Evolutionary conservation across 1,284 basidiomycete genomes (phyloP).

Genomic region (Heliocybe sulcata): DNA sequence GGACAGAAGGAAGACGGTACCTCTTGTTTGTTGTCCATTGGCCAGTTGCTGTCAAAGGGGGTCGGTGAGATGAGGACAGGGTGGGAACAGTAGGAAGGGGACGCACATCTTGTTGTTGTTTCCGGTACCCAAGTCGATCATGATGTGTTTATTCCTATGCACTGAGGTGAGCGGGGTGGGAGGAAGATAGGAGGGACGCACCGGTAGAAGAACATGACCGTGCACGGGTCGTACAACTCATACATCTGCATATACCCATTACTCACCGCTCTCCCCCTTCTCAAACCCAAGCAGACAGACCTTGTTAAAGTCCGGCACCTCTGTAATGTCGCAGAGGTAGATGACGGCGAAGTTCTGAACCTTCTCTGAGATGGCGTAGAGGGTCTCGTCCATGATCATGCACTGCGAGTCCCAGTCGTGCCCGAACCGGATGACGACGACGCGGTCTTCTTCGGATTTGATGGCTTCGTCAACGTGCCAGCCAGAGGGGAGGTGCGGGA

Average conservation of each 20-base stretch:
- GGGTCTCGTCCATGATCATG: conserved; percentile 99
- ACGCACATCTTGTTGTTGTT: conserved; percentile 99
- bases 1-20: conserved; percentile 26
- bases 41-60: conserved; percentile 72
- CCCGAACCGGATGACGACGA: conserved; percentile 94
- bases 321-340: conserved; percentile 92
- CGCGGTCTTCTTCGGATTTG: conserved; percentile 93
- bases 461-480: conserved; percentile 99
- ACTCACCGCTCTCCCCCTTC: not conserved
- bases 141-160: conserved; percentile 94
- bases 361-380: conserved; percentile 89
- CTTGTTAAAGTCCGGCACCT: conserved; percentile 99
- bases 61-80: conserved; percentile 2
- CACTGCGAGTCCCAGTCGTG: conserved; percentile 94
- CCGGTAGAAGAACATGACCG: conserved; percentile 98
- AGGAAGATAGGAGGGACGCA: conserved; percentile 51
- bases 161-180: conserved; percentile 51
- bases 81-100: not conserved
- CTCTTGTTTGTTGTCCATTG: conserved; percentile 97
- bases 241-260: conserved; percentile 60
- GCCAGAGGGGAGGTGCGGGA: conserved; percentile 88
- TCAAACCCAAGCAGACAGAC: conserved; percentile 33
- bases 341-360: conserved; percentile 99
- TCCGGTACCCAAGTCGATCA: conserved; percentile 99
- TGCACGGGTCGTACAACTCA: conserved; percentile 91